Evolutionary conservation across 2,329 filamentous ascomycete genomes (phyloP).

Genomic region (Neonectria magnoliae): DNA sequence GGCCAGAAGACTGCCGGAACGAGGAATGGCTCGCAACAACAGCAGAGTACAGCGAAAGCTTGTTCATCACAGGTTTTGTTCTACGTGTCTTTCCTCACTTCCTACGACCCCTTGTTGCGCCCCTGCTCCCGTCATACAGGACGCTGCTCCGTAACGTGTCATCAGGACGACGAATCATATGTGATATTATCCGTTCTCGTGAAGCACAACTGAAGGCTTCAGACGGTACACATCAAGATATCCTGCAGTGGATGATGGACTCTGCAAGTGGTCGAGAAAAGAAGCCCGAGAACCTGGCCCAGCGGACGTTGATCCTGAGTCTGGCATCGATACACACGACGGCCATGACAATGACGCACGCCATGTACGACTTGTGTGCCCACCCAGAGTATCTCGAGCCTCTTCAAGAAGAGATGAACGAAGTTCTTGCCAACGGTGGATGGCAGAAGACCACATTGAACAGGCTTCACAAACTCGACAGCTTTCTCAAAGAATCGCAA

Average conservation of each 20-base stretch:
- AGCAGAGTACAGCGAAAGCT: slow-evolving; percentile 6
- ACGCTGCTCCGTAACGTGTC: neutral
- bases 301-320: slow-evolving; percentile 1
- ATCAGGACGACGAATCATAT: neutral
- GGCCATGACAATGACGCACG: slow-evolving; percentile 2
- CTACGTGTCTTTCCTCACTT: neutral
- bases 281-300: neutral
- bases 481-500: slow-evolving; percentile 7
- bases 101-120: neutral
- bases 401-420: neutral
- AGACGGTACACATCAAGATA: neutral
- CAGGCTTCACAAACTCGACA: neutral
- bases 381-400: neutral
- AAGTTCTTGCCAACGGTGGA: neutral
- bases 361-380: slow-evolving; percentile 1
- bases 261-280: neutral
- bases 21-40: slow-evolving; percentile 6
- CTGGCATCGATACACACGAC: slow-evolving; percentile 3
- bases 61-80: neutral
- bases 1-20: slow-evolving; percentile 2
- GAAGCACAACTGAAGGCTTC: neutral
- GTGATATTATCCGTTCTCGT: neutral
- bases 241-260: slow-evolving; percentile 10
- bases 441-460: slow-evolving; percentile 4
- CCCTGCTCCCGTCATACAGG: neutral